phyloP scores from a whole-genome alignment of 2,329 filamentous ascomycete species.

The Cladosporium sp. region DNA sequence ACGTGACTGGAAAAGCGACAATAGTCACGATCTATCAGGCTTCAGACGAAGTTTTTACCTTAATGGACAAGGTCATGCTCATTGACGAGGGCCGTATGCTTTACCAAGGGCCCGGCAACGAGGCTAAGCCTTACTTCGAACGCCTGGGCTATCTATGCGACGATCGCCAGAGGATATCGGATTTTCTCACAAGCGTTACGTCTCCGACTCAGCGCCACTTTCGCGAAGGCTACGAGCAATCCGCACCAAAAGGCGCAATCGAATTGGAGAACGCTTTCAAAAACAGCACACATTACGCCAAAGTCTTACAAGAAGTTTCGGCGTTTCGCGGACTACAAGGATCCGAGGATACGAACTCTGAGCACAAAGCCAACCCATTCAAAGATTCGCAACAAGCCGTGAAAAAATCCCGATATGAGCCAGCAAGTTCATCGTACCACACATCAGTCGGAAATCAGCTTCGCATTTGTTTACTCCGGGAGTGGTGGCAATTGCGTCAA shows the following conservation, averaged over 20 bases:
- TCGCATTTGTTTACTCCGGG: not conserved
- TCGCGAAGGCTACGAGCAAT: not conserved
- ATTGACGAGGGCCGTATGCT: conserved; percentile 65
- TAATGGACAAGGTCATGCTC: conserved; percentile 65
- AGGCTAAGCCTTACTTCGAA: conserved; percentile 65
- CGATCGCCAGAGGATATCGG: conserved; percentile 64
- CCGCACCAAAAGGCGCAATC: not conserved
- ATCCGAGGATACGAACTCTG: not conserved
- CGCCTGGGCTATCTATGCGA: conserved; percentile 68
- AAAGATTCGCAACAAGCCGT: not conserved
- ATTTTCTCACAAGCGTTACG: conserved; percentile 56
- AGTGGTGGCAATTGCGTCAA: not conserved
- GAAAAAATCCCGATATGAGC: not conserved
- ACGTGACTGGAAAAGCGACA: conserved; percentile 61
- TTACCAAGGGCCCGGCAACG: conserved; percentile 61
- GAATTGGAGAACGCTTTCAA: not conserved
- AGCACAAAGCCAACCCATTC: not conserved
- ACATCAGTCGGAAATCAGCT: not conserved
- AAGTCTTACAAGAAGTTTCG: not conserved
- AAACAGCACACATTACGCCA: not conserved
- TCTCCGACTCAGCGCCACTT: not conserved
- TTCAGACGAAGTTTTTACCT: conserved; percentile 63
- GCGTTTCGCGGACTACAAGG: not conserved
- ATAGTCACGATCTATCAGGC: conserved; percentile 72
- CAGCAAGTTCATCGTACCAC: not conserved